Evolutionary conservation across 1,139 yeast species (phyloP).

Genomic region (Scheffersomyces lignicola): DNA sequence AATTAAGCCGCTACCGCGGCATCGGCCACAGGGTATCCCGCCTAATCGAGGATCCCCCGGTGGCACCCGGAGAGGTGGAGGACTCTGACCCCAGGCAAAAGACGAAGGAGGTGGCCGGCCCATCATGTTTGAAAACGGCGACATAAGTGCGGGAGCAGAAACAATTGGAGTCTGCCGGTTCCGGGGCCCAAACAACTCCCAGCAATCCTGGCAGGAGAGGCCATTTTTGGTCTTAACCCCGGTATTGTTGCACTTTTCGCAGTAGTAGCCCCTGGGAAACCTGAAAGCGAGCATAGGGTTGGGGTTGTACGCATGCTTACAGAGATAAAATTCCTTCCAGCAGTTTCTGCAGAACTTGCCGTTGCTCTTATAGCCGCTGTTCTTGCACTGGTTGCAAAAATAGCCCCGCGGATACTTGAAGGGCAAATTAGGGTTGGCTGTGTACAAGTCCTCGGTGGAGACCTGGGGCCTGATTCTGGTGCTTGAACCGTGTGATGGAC

Average conservation of each 20-base stretch:
- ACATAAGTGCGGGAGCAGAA: slow-evolving; percentile 17
- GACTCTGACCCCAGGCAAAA: slow-evolving; percentile 10
- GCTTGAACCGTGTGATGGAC: slow-evolving; percentile 6
- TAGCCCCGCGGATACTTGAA: slow-evolving; percentile 47
- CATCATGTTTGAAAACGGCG: slow-evolving; percentile 9
- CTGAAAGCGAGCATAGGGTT: slow-evolving; percentile 37
- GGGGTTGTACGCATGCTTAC: slow-evolving; percentile 38
- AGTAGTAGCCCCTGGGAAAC: slow-evolving; percentile 63
- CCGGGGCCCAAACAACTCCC: slow-evolving; percentile 60
- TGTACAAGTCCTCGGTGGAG: slow-evolving; percentile 22
- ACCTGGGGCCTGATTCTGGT: slow-evolving; percentile 14
- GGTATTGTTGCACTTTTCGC: slow-evolving; percentile 74
- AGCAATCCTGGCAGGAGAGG: slow-evolving; percentile 68
- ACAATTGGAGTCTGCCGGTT: no score
- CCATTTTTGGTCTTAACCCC: slow-evolving; percentile 70
- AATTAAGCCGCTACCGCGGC: slow-evolving; percentile 69
- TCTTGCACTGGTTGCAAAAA: slow-evolving; percentile 41
- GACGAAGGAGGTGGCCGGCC: slow-evolving; percentile 8
- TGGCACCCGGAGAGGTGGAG: slow-evolving; percentile 38
- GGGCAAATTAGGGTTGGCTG: slow-evolving; percentile 48
- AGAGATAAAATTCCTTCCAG: slow-evolving; percentile 35
- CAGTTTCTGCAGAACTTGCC: slow-evolving; percentile 36
- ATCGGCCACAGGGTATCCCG: slow-evolving; percentile 74
- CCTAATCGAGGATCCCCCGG: slow-evolving; percentile 90
- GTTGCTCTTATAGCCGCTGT: slow-evolving; percentile 38